Evolutionary conservation across 768 basidiomycete species (phyloP).

Genomic region (Dioszegia aurantiaca): DNA sequence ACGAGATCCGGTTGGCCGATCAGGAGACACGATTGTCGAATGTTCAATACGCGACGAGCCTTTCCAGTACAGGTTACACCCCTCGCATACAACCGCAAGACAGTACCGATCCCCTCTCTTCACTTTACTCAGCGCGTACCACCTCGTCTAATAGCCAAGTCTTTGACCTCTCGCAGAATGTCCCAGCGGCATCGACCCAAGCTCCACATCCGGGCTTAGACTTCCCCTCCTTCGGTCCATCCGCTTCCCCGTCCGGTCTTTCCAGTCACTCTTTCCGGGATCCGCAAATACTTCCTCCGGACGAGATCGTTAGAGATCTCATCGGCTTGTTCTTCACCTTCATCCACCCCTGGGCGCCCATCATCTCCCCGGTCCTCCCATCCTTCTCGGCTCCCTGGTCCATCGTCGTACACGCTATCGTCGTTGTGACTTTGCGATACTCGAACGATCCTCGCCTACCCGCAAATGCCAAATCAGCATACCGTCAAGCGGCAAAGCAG

Average conservation of each 20-base stretch:
- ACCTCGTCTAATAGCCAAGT: too few species aligned
- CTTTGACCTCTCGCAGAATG: too few species aligned
- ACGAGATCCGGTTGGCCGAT: slow-evolving; percentile 34
- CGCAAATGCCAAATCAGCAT: slow-evolving; percentile 22
- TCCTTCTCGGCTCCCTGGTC: slow-evolving; percentile 40
- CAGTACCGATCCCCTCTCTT: not conserved
- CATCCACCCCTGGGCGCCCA: slow-evolving; percentile 51
- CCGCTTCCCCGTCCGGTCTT: slow-evolving; percentile 22
- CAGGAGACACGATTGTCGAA: slow-evolving; percentile 33
- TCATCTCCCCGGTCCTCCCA: slow-evolving; percentile 37
- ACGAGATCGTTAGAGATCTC: slow-evolving; percentile 49
- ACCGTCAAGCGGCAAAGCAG: slow-evolving; percentile 44
- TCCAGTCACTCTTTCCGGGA: slow-evolving; percentile 40
- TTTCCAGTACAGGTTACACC: not conserved
- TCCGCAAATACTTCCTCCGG: slow-evolving; percentile 41
- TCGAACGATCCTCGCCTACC: slow-evolving; percentile 41
- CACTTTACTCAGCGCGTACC: not conserved
- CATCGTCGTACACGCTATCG: slow-evolving; percentile 51
- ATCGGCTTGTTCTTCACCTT: slow-evolving; percentile 44
- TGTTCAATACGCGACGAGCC: not conserved
- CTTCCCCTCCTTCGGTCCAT: slow-evolving; percentile 18
- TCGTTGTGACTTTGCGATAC: slow-evolving; percentile 46
- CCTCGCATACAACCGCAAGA: not conserved
- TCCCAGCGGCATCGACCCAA: not conserved
- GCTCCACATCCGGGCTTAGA: not conserved